Percentiles rank a stretch among this genome's conserved stretches.
Evolutionary conservation across 768 basidiomycete genomes (phyloP).

Genomic region (Boletus speciosus): DNA sequence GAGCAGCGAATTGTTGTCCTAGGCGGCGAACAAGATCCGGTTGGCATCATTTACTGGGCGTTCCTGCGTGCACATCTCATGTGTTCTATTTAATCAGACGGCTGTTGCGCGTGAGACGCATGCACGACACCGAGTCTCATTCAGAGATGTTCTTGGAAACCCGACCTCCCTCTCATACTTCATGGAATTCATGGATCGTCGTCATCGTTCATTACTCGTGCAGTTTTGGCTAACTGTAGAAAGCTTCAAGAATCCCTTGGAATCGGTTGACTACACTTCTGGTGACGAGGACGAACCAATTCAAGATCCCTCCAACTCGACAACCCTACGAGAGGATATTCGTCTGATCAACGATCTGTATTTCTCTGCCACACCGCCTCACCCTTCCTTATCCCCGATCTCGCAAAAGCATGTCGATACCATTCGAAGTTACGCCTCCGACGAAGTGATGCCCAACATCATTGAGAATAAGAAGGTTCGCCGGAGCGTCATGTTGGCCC

Average conservation of each 20-base stretch:
- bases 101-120: conserved; percentile 42
- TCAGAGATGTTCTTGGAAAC: conserved; percentile 81
- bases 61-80: conserved; percentile 1
- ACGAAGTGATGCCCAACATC: conserved; percentile 40
- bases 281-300: conserved; percentile 64
- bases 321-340: conserved; percentile 81
- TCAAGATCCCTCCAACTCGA: conserved; percentile 51
- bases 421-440: conserved; percentile 65
- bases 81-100: conserved; percentile 27
- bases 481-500: conserved; percentile 76
- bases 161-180: conserved; percentile 92
- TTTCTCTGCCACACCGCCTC: conserved; percentile 60
- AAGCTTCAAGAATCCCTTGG: conserved; percentile 95
- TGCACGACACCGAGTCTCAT: conserved; percentile 48
- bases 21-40: conserved; percentile 65
- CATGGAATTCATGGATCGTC: conserved; percentile 98
- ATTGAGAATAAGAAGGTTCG: conserved; percentile 56
- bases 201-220: conserved; percentile 76
- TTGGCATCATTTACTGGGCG: conserved; percentile 28
- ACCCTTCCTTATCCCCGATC: conserved; percentile 59
- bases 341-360: conserved; percentile 86
- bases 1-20: conserved; percentile 82
- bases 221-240: conserved; percentile 99
- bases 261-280: conserved; percentile 61
- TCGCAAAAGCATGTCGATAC: conserved; percentile 65